phyloP scores from a whole-genome alignment of 108 stramenopile species.

The Nitzschia inconspicua region DNA sequence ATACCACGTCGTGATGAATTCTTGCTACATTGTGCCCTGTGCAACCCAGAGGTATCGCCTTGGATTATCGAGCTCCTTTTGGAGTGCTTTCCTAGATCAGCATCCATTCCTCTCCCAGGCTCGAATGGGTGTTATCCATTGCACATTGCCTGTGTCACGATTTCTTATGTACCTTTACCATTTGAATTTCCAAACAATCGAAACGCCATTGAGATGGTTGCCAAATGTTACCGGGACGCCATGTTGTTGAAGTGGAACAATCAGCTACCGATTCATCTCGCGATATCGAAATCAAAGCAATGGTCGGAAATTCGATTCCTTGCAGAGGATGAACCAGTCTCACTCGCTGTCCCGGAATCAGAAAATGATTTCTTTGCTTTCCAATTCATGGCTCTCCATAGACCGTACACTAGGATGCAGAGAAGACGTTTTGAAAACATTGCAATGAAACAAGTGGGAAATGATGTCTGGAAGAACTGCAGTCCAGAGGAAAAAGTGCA shows the following conservation, averaged over 20 bases:
- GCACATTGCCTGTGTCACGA: constrained; percentile 32
- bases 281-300: constrained; percentile 15
- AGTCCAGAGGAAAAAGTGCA: constrained; percentile 7
- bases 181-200: constrained; percentile 33
- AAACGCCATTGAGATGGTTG: constrained; percentile 43
- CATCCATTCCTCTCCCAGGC: constrained; percentile 25
- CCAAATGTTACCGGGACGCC: constrained; percentile 50
- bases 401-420: constrained; percentile 5
- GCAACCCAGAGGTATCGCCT: constrained; percentile 27
- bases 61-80: constrained; percentile 33
- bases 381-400: constrained; percentile 33
- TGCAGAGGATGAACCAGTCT: constrained; percentile 21
- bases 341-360: constrained; percentile 17
- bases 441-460: constrained; percentile 6
- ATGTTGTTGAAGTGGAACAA: constrained; percentile 36
- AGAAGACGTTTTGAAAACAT: constrained; percentile 13
- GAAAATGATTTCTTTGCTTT: constrained; percentile 27
- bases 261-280: constrained; percentile 24
- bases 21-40: constrained; percentile 26
- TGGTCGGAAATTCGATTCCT: constrained; percentile 26
- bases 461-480: not conserved
- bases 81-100: constrained; percentile 33
- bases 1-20: constrained; percentile 33
- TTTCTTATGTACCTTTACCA: constrained; percentile 14
- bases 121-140: constrained; percentile 31